Percentiles rank a stretch among this genome's conserved stretches.
Evolutionary conservation across 2,329 filamentous ascomycete genomes (phyloP).

Genomic region (Aspergillus neotritici): DNA sequence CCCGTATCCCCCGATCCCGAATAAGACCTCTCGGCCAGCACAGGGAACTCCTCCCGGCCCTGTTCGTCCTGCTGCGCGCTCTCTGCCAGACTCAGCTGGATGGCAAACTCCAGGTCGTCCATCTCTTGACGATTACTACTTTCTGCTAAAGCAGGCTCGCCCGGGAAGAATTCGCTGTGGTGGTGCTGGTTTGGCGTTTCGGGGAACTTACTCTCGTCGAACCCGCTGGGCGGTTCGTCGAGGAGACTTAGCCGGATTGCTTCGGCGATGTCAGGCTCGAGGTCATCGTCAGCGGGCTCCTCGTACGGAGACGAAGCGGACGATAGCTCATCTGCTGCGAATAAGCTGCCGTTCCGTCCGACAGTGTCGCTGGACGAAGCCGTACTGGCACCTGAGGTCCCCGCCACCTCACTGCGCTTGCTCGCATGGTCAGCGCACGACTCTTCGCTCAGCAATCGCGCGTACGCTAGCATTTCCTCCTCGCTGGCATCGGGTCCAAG

Average conservation of each 20-base stretch:
- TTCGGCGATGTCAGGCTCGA: conserved; percentile 57
- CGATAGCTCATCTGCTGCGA: conserved; percentile 26
- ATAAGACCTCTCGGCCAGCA: conserved; percentile 18
- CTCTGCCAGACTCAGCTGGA: conserved; percentile 58
- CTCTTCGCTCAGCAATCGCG: conserved; percentile 58
- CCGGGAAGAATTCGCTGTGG: conserved; percentile 13
- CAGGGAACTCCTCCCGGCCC: conserved; percentile 28
- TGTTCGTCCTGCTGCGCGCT: conserved; percentile 44
- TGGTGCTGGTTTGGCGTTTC: conserved; percentile 20
- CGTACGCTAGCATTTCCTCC: conserved; percentile 59
- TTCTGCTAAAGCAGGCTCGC: conserved; percentile 20
- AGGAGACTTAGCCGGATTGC: conserved; percentile 53
- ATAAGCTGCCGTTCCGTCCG: conserved; percentile 27
- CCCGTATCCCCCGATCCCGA: conserved; percentile 20
- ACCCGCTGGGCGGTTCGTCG: conserved; percentile 23
- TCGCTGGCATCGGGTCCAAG: conserved; percentile 52
- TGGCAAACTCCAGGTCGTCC: conserved; percentile 56
- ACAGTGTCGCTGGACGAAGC: conserved; percentile 31
- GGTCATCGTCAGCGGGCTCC: conserved; percentile 42
- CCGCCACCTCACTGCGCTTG: conserved; percentile 41
- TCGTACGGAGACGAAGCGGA: conserved; percentile 34
- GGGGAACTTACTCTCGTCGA: conserved; percentile 5
- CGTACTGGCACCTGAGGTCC: conserved; percentile 37
- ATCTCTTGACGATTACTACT: conserved; percentile 44
- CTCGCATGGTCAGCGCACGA: conserved; percentile 46